Conservation (phyloP, 257 asterid genomes). For the Echium plantagineum region DNA sequence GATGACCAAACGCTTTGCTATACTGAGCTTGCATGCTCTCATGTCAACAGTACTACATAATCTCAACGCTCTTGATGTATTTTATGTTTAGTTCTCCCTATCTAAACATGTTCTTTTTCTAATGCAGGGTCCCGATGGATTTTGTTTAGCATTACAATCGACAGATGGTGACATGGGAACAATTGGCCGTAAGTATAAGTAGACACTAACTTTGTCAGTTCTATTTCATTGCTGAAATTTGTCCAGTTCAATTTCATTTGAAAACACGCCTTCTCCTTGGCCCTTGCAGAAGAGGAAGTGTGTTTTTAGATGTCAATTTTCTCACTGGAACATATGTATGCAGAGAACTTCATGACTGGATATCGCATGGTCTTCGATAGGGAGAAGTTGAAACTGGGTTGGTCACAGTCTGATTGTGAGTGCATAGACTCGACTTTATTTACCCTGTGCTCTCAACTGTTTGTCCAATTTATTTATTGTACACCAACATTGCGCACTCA, state of each 20-base stretch:
- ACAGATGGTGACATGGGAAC: slow-evolving; percentile 47
- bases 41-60: neutral
- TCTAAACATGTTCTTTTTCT: slow-evolving; percentile 7
- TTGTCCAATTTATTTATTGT: neutral
- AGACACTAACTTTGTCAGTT: neutral
- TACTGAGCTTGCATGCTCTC: neutral
- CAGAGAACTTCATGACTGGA: slow-evolving; percentile 90
- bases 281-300: neutral
- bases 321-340: slow-evolving; percentile 8
- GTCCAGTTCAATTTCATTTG: too few relatives aligned
- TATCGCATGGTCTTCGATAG: slow-evolving; percentile 72
- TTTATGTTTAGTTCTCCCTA: neutral
- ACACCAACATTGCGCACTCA: neutral
- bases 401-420: slow-evolving; percentile 78
- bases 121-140: slow-evolving; percentile 77
- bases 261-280: neutral
- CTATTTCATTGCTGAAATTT: neutral
- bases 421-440: slow-evolving; percentile 11
- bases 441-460: neutral
- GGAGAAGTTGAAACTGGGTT: slow-evolving; percentile 61
- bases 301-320: neutral
- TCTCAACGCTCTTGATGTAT: neutral
- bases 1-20: neutral
- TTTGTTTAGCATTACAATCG: slow-evolving; percentile 73
- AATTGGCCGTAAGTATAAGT: slow-evolving; percentile 83